Percentiles rank a stretch among this genome's conserved stretches.
These are phyloP conservation scores for Pinus taeda DNA, from an alignment of 75 land plant species.

Conservation along the genomic window DNA sequence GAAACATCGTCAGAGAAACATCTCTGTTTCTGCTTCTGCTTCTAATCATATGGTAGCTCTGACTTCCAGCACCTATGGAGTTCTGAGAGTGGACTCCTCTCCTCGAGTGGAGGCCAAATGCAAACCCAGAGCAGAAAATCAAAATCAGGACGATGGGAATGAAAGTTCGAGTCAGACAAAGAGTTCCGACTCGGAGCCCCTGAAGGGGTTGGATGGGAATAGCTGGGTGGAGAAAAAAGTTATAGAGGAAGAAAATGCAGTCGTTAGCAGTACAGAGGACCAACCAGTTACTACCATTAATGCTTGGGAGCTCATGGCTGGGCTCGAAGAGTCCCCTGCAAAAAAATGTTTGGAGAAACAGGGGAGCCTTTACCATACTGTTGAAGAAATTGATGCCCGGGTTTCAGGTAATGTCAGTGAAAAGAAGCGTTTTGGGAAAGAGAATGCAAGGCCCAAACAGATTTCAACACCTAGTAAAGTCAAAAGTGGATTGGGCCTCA, in stretches of 20 bases:
- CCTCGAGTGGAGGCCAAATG: not conserved
- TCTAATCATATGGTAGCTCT: constrained; percentile 30
- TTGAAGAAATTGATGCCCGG: constrained; percentile 15
- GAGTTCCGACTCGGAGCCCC: not conserved
- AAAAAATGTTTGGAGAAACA: not conserved
- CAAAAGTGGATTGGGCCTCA: not conserved
- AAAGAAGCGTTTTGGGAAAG: constrained; percentile 8
- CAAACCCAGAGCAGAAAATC: not conserved
- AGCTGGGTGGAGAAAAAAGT: constrained; percentile 2
- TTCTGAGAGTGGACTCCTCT: constrained; percentile 14
- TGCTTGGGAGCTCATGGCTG: constrained; percentile 43
- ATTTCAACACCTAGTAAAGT: not conserved
- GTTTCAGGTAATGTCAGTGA: not conserved
- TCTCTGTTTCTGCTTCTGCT: constrained; percentile 3
- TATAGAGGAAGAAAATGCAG: not conserved
- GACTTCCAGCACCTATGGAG: constrained; percentile 36
- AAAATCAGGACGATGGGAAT: not conserved
- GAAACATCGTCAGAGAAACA: not conserved
- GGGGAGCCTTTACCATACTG: not conserved
- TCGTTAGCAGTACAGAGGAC: not conserved
- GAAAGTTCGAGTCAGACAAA: not conserved
- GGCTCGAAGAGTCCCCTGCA: constrained; percentile 11
- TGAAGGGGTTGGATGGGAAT: not conserved
- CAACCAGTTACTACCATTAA: constrained; percentile 14
- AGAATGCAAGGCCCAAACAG: constrained; percentile 7